Conservation (phyloP, 371 early-diverging fungal genomes). For the Rhizomucor pusillus region DNA sequence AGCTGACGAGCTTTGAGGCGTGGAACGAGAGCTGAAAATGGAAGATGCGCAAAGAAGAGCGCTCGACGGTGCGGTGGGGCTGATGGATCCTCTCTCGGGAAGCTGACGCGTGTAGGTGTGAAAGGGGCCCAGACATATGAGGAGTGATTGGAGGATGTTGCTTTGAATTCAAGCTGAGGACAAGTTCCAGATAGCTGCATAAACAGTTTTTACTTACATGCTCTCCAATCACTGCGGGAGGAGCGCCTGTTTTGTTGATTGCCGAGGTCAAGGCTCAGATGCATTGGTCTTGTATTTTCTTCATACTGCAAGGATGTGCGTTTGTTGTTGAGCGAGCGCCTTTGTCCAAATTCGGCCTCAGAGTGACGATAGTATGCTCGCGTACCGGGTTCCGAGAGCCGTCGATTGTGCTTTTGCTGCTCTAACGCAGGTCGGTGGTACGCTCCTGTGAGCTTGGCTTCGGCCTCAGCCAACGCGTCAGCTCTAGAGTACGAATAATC, state of each 20-base stretch:
- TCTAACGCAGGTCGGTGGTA: slow-evolving; percentile 4
- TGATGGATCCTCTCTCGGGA: slow-evolving; percentile 48
- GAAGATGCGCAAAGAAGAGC: slow-evolving; percentile 56
- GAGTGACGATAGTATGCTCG: slow-evolving; percentile 18
- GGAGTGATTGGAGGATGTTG: slow-evolving; percentile 14
- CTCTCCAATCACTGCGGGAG: slow-evolving; percentile 26
- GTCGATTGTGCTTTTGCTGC: slow-evolving; percentile 29
- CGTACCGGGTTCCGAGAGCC: slow-evolving; percentile 40
- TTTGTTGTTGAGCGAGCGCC: slow-evolving; percentile 12
- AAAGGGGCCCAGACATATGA: slow-evolving; percentile 39
- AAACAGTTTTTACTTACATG: slow-evolving; percentile 17
- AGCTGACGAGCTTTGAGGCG: slow-evolving; percentile 43
- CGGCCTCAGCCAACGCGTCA: slow-evolving; percentile 44
- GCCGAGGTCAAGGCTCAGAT: no score
- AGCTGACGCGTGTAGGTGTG: slow-evolving; percentile 50
- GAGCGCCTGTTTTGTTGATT: slow-evolving; percentile 16
- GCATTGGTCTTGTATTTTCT: no score
- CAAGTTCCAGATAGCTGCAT: slow-evolving; percentile 6
- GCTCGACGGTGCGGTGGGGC: slow-evolving; percentile 55
- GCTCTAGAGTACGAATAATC: slow-evolving; percentile 25
- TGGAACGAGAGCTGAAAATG: slow-evolving; percentile 54
- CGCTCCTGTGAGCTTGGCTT: slow-evolving; percentile 42
- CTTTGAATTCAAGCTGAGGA: slow-evolving; percentile 7
- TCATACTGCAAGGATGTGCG: slow-evolving; percentile 11
- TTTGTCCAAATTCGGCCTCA: no score